Evolutionary conservation across 1,284 basidiomycete species (phyloP).

Genomic region (Schizopora paradoxa): DNA sequence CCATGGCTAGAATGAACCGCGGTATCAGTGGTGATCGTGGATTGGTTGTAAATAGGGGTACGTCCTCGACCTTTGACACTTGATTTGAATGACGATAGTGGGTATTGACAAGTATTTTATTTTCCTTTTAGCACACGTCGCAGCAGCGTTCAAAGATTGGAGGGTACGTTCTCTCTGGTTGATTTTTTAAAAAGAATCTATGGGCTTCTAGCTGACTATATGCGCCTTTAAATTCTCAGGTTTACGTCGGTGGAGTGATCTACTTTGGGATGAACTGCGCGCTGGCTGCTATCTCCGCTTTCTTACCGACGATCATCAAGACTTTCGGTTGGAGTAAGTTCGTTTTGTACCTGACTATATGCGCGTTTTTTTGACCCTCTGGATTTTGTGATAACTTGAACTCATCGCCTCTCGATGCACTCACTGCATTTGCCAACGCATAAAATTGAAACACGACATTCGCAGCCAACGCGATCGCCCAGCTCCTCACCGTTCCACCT

Average conservation of each 20-base stretch:
- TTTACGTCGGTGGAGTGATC: constrained; percentile 57
- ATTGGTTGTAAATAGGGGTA: constrained; percentile 61
- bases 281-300: constrained; percentile 74
- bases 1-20: constrained; percentile 68
- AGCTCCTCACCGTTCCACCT: constrained; percentile 75
- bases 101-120: constrained; percentile 12
- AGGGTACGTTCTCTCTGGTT: constrained; percentile 54
- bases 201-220: neutral
- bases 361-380: neutral
- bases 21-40: constrained; percentile 61
- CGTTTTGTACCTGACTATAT: no score
- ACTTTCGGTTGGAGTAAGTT: constrained; percentile 57
- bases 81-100: no score
- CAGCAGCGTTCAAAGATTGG: constrained; percentile 67
- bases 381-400: neutral
- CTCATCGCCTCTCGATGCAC: constrained; percentile 8
- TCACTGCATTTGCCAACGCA: neutral
- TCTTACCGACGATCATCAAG: constrained; percentile 78
- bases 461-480: constrained; percentile 48
- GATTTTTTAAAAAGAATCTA: neutral
- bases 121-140: constrained; percentile 44
- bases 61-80: no score
- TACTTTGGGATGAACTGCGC: constrained; percentile 79
- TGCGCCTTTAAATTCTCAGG: constrained; percentile 31
- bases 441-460: constrained; percentile 1